Percentiles rank a stretch among this genome's conserved stretches.
Evolutionary conservation across 768 basidiomycete species (phyloP).

Genomic region (Calvatia gigantea): DNA sequence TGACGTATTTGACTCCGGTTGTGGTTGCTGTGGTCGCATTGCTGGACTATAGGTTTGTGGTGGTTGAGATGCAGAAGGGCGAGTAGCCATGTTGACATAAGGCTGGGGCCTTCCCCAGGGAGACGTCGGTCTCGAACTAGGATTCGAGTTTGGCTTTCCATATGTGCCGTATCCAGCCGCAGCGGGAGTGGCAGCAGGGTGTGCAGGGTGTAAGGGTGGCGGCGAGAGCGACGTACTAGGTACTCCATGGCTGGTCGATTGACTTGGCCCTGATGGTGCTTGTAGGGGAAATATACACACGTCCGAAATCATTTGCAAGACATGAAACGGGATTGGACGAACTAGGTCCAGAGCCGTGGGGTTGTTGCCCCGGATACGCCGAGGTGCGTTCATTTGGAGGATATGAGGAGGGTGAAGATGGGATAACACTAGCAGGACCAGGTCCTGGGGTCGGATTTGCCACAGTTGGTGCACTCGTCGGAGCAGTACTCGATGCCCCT

Average conservation of each 20-base stretch:
- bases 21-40: constrained; percentile 10
- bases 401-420: background rate
- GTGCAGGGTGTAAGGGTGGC: constrained; percentile 34
- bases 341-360: background rate
- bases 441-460: background rate
- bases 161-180: background rate
- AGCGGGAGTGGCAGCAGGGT: constrained; percentile 19
- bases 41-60: background rate
- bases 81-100: background rate
- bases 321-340: constrained; percentile 19
- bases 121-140: background rate
- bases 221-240: constrained; percentile 17
- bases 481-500: background rate
- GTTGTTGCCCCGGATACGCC: constrained; percentile 2
- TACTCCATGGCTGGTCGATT: background rate
- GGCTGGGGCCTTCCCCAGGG: constrained; percentile 1
- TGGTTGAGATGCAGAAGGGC: background rate
- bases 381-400: constrained; percentile 2
- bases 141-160: background rate
- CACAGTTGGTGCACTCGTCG: background rate
- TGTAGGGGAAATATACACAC: constrained; percentile 32
- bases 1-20: constrained; percentile 15
- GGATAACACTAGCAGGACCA: background rate
- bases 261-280: constrained; percentile 6
- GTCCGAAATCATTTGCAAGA: constrained; percentile 35